These are phyloP conservation scores for Cairneyella variabilis DNA, from an alignment of 495 filamentous ascomycete genomes.

Conservation along the genomic window DNA sequence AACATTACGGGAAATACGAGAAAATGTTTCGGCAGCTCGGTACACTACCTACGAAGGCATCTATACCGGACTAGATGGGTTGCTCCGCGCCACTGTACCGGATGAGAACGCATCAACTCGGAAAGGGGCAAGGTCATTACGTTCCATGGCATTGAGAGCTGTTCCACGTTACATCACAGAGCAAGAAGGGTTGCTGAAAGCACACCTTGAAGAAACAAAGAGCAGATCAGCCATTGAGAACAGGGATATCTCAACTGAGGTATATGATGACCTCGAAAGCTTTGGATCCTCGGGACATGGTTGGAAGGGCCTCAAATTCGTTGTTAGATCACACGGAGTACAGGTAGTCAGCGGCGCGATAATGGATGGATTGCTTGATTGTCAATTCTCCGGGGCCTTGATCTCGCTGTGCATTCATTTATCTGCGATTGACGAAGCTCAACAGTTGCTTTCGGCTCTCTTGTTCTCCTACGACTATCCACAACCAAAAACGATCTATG, in stretches of 20 bases:
- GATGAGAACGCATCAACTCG: conserved; percentile 1
- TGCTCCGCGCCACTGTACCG: conserved; percentile 41
- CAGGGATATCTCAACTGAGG: conserved; percentile 38
- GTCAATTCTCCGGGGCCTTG: conserved; percentile 34
- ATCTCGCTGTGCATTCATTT: conserved; percentile 38
- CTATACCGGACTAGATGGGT: conserved; percentile 41
- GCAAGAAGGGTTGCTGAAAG: conserved; percentile 49
- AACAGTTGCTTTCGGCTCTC: conserved; percentile 33
- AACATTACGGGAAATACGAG: conserved; percentile 16
- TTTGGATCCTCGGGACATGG: conserved; percentile 51
- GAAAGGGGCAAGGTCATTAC: conserved; percentile 50
- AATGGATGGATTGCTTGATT: conserved; percentile 38
- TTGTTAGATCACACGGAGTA: conserved; percentile 67
- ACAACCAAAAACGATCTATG: conserved; percentile 29
- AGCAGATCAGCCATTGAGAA: conserved; percentile 35
- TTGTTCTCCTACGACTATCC: conserved; percentile 32
- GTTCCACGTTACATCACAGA: conserved; percentile 60
- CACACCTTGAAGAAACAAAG: conserved; percentile 47
- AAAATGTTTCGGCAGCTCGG: conserved; percentile 13
- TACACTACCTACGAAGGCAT: conserved; percentile 36
- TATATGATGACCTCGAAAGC: conserved; percentile 66
- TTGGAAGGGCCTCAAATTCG: conserved; percentile 61
- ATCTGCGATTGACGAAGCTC: conserved; percentile 36
- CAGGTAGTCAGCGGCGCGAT: conserved; percentile 53
- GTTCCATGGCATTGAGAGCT: conserved; percentile 61